Evolutionary conservation across 2,329 filamentous ascomycete species (phyloP).

Genomic region (Cladosporium sp.): DNA sequence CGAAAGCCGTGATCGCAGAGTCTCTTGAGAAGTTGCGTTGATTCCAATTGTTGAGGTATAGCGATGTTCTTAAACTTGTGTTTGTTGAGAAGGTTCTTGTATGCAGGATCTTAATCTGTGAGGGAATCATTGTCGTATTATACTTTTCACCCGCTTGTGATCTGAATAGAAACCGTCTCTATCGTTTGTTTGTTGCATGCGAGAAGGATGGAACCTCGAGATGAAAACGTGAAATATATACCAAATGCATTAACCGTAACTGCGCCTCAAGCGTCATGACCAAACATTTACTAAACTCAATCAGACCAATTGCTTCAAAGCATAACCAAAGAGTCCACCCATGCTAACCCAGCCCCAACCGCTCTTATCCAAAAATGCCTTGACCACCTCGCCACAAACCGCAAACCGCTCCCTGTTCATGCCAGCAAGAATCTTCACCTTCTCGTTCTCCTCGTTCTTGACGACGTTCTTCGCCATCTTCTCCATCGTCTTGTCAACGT

Average conservation of each 20-base stretch:
- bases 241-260: constrained; percentile 1
- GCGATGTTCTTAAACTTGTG: not conserved
- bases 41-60: not conserved
- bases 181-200: not conserved
- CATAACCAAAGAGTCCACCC: constrained; percentile 51
- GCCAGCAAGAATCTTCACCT: constrained; percentile 68
- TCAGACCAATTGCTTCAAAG: constrained; percentile 33
- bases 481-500: constrained; percentile 77
- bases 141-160: not conserved
- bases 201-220: not conserved
- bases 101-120: not conserved
- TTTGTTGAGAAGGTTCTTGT: not conserved
- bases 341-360: constrained; percentile 49
- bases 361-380: constrained; percentile 48
- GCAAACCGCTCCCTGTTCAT: constrained; percentile 80
- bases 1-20: not conserved
- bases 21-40: not conserved
- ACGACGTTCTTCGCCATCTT: constrained; percentile 39
- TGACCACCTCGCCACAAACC: constrained; percentile 75
- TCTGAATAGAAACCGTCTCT: not conserved
- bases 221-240: not conserved
- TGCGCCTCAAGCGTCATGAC: not conserved
- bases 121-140: not conserved
- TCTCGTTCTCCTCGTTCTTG: constrained; percentile 59
- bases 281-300: not conserved